Evolutionary conservation across 805 yeast genomes (phyloP), one percentile per base, ranked within the genome.

Genomic region (Myxozyma kluyveri): DNA sequence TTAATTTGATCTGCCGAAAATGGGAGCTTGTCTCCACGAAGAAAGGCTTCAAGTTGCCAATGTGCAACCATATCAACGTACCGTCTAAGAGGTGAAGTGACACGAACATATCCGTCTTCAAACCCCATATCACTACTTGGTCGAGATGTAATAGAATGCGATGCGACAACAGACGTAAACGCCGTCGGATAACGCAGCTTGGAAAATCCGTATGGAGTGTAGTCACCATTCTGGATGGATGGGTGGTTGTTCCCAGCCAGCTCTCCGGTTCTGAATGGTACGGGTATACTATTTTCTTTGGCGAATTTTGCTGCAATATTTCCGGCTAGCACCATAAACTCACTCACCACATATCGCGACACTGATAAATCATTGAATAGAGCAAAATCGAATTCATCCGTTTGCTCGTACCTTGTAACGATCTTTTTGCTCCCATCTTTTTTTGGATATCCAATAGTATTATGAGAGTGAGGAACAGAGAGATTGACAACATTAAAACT

Each of bases 1-100:
- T 33, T 39, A 38, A 62, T 39, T 3, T 51, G 44, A 0, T 6
- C 3, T 2, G 23, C 35, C 10, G 49, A 12, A 44, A 63, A 55
- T 17, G 49, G 47, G 5, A 45, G 42, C 9, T 1, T 61, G 31
- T 60, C 65, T 14, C 56, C 57, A 2, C 56, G 57, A 14, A 83
- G 50, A 48, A 63, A 66, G 0, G 79, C 65, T 49, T 81, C 83
- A 1, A 87, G 56, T 61, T 86, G 91, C 80, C 90, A 79, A 63
- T 90, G 97, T 62, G 84, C 83, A 6, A 89, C 66, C 54, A 89
- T 68, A 66, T 91, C 98, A 4, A 85, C 82, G 59, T 79, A 85
- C 58, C 98, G 73, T 65, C 98, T 75, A 57, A 93, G 72, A 1
- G 99, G 98, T 0, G 97, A 89, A 0, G 98, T 90, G 6, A 86